Evolutionary conservation across 2,329 filamentous ascomycete species (phyloP), one percentile per base, ranked within the genome.

Genomic region (Botrytis paeoniae): DNA sequence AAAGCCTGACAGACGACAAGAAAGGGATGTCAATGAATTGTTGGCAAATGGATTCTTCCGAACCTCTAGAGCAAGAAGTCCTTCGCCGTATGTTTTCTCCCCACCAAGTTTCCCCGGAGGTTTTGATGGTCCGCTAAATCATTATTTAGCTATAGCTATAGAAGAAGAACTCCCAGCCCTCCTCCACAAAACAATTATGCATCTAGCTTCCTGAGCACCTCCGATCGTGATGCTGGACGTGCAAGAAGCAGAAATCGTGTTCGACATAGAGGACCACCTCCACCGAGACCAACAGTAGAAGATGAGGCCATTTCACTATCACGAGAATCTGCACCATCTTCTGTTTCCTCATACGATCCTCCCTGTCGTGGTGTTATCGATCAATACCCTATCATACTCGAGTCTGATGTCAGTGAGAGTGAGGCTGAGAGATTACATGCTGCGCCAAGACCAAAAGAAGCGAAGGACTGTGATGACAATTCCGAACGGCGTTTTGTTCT

Each of bases 271-370:
- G 78, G 75, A 60, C 76, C 77, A 73, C 76, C 78, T 41, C 89
- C 91, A 9, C 91, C 91, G 1, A 84, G 85, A 29, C 90, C 92
- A 6, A 89, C 82, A 51, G 91, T 91, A 65, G 92, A 95, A 80
- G 92, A 94, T 79, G 92, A 93, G 80, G 83, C 80, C 25, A 85
- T 84, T 22, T 88, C 91, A 12, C 81, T 93, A 54, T 87, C 86
- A 9, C 89, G 86, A 79, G 92, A 94, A 77, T 68, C n/a, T 25
- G 20, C 51, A 18, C 48, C 70, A 25, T 84, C 85, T 39, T 73
- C 74, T 43, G 63, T 73, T 18, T 69, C 76, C 10, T 74, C 73
- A 32, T 90, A 91, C 76, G 88, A 91, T 73, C 85, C 88, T 41
- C 85, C 85, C 68, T 86, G 86, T 73, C 87, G 88, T 73, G 92